Conservation (phyloP, 2,329 filamentous ascomycete genomes). For the Aureobasidium zeae region DNA sequence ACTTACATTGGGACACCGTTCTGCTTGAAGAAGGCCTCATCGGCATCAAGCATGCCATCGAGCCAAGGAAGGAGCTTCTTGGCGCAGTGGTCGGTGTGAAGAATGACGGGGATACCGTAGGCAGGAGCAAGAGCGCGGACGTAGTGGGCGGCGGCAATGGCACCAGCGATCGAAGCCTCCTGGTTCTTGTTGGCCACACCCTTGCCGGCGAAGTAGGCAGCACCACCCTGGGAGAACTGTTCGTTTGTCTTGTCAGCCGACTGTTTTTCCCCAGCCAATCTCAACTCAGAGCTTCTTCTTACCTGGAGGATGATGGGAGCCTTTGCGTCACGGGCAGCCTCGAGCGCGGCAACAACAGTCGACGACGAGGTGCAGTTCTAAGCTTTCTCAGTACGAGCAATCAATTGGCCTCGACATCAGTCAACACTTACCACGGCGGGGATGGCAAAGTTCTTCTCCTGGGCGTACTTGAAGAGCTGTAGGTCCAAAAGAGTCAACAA, state of each 20-base stretch:
- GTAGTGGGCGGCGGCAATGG: conserved; percentile 85
- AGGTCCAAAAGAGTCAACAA: conserved; percentile 19
- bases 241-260: background rate
- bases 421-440: conserved; percentile 29
- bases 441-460: conserved; percentile 80
- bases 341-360: conserved; percentile 74
- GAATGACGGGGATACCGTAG: conserved; percentile 84
- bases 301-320: conserved; percentile 74
- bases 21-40: conserved; percentile 91
- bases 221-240: conserved; percentile 74
- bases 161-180: conserved; percentile 77
- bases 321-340: conserved; percentile 89
- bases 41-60: conserved; percentile 88
- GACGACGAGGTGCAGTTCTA: conserved; percentile 87
- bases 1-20: conserved; percentile 68
- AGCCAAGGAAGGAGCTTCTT: conserved; percentile 99
- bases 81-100: conserved; percentile 97
- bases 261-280: background rate
- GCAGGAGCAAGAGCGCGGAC: conserved; percentile 77
- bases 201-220: conserved; percentile 52
- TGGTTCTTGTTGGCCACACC: conserved; percentile 76
- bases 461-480: conserved; percentile 77
- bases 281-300: background rate
- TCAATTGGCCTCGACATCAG: background rate
- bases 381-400: conserved; percentile 13